Evolutionary conservation across 495 filamentous ascomycete genomes (phyloP), one percentile per base, ranked within the genome.

Genomic region (Podospora pseudocomata): DNA sequence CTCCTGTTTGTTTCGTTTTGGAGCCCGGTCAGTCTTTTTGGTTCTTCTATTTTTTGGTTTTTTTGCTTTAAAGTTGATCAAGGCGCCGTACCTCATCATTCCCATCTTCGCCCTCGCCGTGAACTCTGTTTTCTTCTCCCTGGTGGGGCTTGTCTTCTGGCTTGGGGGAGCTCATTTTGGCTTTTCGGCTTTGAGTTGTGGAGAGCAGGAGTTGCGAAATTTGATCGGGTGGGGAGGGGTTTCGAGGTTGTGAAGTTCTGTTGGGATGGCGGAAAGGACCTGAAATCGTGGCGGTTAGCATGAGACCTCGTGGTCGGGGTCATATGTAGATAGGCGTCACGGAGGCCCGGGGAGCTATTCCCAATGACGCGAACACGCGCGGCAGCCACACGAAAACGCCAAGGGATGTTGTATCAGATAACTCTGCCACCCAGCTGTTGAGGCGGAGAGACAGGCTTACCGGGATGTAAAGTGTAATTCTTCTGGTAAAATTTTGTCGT

Each of bases 1-100:
- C 81, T 98, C 82, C 82, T 83, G 70, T 65, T 67, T 65, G 55
- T 70, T 53, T 32, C 5, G 30, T 32, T 32, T 32, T 32, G 30
- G 30, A 5, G 30, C 30, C 76, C 66, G 49, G 64, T 68, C 61
- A 71, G 67, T 62, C 34, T 64, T 66, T 56, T 61, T 63, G 20
- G 20, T 65, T 71, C 68, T 20, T 65, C 2, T 20, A 23, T 68
- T 5, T 66, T 61, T 61, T 60, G 20, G 20, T 20, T 34, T 55
- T 76, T 71, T 57, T 27, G 20, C 15, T 60, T n/a, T 67, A 54
- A 26, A 20, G 5, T 56, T 9, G 3, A 26, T 18, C 18, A 58
- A 19, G 55, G 55, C 18, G 54, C 18, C 39, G 23, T 58, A 58
- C 55, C 55, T 58, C 55, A 26, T 58, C 55, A 58, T 58, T 58